phyloP scores from a whole-genome alignment of 495 filamentous ascomycete genomes.

The Hyphodiscus hymeniophilus region DNA sequence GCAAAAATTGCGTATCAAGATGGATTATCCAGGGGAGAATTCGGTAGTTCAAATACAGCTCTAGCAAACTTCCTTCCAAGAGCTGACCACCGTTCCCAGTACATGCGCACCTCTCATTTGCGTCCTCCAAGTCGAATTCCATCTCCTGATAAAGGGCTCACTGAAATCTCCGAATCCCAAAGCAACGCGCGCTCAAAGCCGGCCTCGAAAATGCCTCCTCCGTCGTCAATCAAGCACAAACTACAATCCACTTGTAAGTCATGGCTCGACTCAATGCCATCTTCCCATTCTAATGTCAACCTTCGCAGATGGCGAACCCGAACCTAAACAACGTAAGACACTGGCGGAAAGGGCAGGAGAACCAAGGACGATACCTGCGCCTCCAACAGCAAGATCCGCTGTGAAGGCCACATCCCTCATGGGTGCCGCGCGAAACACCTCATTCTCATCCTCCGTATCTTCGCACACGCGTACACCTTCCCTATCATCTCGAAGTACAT shows the following conservation, averaged over 20 bases:
- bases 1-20: slow-evolving; percentile 14
- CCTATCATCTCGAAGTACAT: slow-evolving; percentile 40
- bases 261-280: background rate
- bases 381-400: slow-evolving; percentile 28
- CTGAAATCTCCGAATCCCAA: slow-evolving; percentile 55
- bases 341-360: slow-evolving; percentile 47
- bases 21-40: slow-evolving; percentile 20
- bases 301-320: slow-evolving; percentile 28
- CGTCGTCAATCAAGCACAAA: slow-evolving; percentile 30
- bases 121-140: slow-evolving; percentile 27
- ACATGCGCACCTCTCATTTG: slow-evolving; percentile 17
- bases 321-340: slow-evolving; percentile 49
- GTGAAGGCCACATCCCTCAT: slow-evolving; percentile 32
- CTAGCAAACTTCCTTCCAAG: background rate
- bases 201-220: slow-evolving; percentile 40
- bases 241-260: slow-evolving; percentile 13
- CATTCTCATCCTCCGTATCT: slow-evolving; percentile 22
- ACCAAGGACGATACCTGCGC: slow-evolving; percentile 28
- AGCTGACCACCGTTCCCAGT: slow-evolving; percentile 10
- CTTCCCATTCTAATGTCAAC: background rate
- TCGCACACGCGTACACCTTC: slow-evolving; percentile 31
- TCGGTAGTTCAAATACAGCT: slow-evolving; percentile 5
- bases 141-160: slow-evolving; percentile 29
- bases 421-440: slow-evolving; percentile 24
- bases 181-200: slow-evolving; percentile 56